Evolutionary conservation across 1,284 basidiomycete species (phyloP).

Genomic region (Apiotrichum sp.): DNA sequence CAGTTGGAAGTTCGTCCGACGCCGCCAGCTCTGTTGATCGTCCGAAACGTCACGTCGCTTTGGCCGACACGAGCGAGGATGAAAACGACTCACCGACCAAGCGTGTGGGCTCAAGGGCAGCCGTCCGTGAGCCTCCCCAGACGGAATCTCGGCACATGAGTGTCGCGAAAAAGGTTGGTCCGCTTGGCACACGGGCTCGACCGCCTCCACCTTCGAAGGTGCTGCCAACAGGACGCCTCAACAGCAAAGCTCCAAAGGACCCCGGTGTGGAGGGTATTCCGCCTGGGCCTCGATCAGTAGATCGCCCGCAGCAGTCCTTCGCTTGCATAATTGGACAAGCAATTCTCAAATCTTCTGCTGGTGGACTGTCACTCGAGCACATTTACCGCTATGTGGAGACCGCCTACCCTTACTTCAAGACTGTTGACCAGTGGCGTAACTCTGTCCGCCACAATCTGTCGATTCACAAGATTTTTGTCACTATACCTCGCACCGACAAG

Average conservation of each 20-base stretch:
- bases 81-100: conserved; percentile 38
- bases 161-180: not conserved
- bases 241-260: conserved; percentile 40
- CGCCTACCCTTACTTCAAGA: conserved; percentile 87
- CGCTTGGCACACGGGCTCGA: not conserved
- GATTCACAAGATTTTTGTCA: conserved; percentile 72
- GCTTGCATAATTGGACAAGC: conserved; percentile 95
- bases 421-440: conserved; percentile 83
- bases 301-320: conserved; percentile 79
- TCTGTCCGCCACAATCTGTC: conserved; percentile 89
- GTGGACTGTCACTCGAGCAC: conserved; percentile 84
- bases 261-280: conserved; percentile 55
- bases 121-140: conserved; percentile 2
- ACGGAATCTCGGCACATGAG: not conserved
- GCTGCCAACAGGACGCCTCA: conserved; percentile 22
- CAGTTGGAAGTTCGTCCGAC: conserved; percentile 6
- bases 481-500: conserved; percentile 48
- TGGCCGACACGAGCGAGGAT: conserved; percentile 30
- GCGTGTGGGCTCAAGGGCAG: conserved; percentile 13
- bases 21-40: conserved; percentile 15
- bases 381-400: conserved; percentile 95
- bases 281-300: conserved; percentile 67
- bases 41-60: not conserved
- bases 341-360: conserved; percentile 73
- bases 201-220: not conserved